Evolutionary conservation across 108 stramenopile species (phyloP), one percentile per base, ranked within the genome.

Genomic region (Mayamaea pseudoterrestris): DNA sequence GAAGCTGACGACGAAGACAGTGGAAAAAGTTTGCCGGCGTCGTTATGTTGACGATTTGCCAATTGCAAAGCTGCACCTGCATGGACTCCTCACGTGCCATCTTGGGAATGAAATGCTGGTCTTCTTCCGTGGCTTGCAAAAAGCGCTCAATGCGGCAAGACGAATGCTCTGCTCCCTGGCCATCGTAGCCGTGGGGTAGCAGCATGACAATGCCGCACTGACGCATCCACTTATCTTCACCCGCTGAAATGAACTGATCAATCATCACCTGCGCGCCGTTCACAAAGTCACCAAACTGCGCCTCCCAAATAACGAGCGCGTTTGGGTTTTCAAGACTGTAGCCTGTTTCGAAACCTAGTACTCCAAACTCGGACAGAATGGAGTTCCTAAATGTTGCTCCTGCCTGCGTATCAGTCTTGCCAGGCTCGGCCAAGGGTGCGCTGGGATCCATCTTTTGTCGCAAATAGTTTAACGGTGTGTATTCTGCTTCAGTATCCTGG

Each of bases 1-100:
- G 98, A 16, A 96, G 78, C 74, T 99, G 98, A 39, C 98, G 81
- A 31, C 98, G 82, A 44, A 99, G 83, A 58, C 83, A 88, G 69
- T 99, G 98, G 80, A 95, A 99, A 72, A 96, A 98, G 66, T 97
- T 98, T 40, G 98, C 98, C 8, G 98, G 96, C 18, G 98, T 98
- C 27, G 96, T 73, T 60, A 85, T 89, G 67, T 98, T 98, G 27
- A 98, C 83, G 50, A 99, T 80, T 69, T 98, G 97, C 98, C 89
- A 92, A 61, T 98, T 98, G 57, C 68, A 65, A 44, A 72, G 80
- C 64, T 98, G 98, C 61, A 98, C 83, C 66, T 97, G 97, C 67
- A 74, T 88, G 11, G 93, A 72, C 44, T 78, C 83, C 58, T 94
- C 90, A 20, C 66, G 50, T n/a, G 56, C 74, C 78, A 98, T 76